Percentiles rank a stretch among this genome's conserved stretches.
These are phyloP conservation scores for Naumovozyma castellii DNA, from an alignment of 805 yeast species.

Conservation along the genomic window DNA sequence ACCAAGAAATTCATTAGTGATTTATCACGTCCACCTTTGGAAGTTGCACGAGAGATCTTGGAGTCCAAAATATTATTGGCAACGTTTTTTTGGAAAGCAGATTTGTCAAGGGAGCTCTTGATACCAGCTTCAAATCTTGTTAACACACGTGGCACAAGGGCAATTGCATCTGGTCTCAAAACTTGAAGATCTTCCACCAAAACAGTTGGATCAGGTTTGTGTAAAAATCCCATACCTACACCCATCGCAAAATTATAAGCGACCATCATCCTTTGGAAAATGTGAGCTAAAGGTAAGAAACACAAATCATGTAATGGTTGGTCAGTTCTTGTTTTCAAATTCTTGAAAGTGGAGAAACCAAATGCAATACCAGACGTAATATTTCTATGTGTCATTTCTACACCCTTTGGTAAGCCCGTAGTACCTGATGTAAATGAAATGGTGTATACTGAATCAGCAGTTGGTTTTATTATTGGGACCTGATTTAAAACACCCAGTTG, in stretches of 20 bases:
- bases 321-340: conserved; percentile 3
- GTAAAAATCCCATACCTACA: conserved; percentile 45
- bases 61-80: conserved; percentile 21
- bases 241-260: conserved; percentile 40
- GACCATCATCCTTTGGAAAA: conserved; percentile 41
- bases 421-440: conserved; percentile 70
- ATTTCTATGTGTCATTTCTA: conserved; percentile 43
- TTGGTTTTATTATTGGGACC: conserved; percentile 38
- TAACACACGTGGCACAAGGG: conserved; percentile 56
- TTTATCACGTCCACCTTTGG: conserved; percentile 32
- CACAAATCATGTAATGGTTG: conserved; percentile 26
- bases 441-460: conserved; percentile 45
- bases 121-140: conserved; percentile 54
- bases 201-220: conserved; percentile 41
- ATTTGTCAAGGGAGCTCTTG: conserved; percentile 32
- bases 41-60: conserved; percentile 14
- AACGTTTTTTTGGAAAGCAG: conserved; percentile 15
- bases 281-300: conserved; percentile 52
- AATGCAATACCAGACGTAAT: conserved; percentile 42
- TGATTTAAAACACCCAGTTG: conserved; percentile 36
- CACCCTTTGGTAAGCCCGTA: conserved; percentile 70
- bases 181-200: conserved; percentile 50
- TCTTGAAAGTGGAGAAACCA: conserved; percentile 29
- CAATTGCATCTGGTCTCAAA: conserved; percentile 43
- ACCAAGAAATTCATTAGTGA: conserved; percentile 32